phyloP scores from a whole-genome alignment of 805 yeast genomes.

The Kuraishia floccosa region DNA sequence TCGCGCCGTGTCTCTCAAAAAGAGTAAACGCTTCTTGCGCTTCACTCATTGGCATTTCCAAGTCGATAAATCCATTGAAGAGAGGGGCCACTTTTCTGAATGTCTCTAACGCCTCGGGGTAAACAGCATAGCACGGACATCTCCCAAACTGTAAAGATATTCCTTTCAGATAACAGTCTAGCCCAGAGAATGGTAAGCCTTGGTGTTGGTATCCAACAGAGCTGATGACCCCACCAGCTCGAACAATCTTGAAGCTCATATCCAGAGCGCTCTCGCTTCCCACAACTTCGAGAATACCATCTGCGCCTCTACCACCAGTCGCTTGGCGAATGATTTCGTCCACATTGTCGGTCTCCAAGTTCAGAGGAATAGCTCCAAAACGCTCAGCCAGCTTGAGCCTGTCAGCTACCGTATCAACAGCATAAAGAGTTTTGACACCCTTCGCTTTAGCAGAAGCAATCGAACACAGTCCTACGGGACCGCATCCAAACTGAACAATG shows the following conservation, averaged over 20 bases:
- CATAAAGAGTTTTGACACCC: slow-evolving; percentile 32
- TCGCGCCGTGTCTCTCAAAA: slow-evolving; percentile 42
- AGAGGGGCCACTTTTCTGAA: slow-evolving; percentile 31
- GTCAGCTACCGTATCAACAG: slow-evolving; percentile 36
- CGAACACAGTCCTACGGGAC: slow-evolving; percentile 50
- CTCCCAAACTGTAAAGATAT: slow-evolving; percentile 49
- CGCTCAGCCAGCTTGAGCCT: slow-evolving; percentile 30
- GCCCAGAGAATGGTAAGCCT: slow-evolving; percentile 40
- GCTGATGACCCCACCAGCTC: slow-evolving; percentile 46
- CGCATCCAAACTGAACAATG: slow-evolving; percentile 45
- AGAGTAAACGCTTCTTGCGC: slow-evolving; percentile 34
- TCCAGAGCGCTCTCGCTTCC: slow-evolving; percentile 41
- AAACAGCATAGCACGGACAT: slow-evolving; percentile 50
- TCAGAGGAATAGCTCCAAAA: slow-evolving; percentile 38
- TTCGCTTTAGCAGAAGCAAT: slow-evolving; percentile 28
- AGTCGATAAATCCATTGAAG: slow-evolving; percentile 41
- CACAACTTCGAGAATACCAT: slow-evolving; percentile 49
- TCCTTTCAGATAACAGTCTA: slow-evolving; percentile 47
- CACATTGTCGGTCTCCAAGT: slow-evolving; percentile 30
- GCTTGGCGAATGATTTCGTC: slow-evolving; percentile 19
- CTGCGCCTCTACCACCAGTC: slow-evolving; percentile 41
- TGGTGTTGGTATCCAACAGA: slow-evolving; percentile 55
- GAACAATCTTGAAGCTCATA: slow-evolving; percentile 38
- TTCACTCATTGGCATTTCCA: slow-evolving; percentile 29
- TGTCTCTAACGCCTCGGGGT: slow-evolving; percentile 36